Evolutionary conservation across 768 basidiomycete genomes (phyloP), one percentile per base, ranked within the genome.

Genomic region (Agrocybe praecox): DNA sequence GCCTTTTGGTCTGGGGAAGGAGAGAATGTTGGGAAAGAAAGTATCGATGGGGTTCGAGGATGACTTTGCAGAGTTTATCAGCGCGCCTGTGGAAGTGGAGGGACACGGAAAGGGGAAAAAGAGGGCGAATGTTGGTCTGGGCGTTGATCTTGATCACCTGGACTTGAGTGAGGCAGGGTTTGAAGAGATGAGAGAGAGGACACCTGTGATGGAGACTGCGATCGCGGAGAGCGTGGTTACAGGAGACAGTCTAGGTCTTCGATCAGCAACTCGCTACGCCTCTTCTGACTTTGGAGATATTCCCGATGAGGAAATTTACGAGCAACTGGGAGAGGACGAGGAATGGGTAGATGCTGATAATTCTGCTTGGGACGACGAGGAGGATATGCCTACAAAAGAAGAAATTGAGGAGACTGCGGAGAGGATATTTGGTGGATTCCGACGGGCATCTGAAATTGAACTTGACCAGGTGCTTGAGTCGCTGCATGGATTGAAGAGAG

Each of bases 11-110:
- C 21, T 52, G 2, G 54, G 12, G 7, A 52, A 48, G 3, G 45
- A 17, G n/a, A 40, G 36, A 14, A 29, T 29, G 26, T 17, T 42
- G 22, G 56, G 62, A 10, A 36, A 52, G 34, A 59, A 65, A 34
- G 55, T 66, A n/a, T 66, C 69, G 12, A 53, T 70, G 49, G 77
- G 77, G 2, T 84, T 94, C 62, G 92, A 93, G 52, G 92, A 94
- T 64, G 89, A 94, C 68, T 94, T 94, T 65, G 80, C 85, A 2
- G 85, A 83, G 24, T 90, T 90, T 59, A 80, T 91, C 17, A 86
- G 87, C 29, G 88, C 87, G n/a, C 82, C 73, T 14, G 18, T 43
- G 3, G 46, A 23, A 14, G 47, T 40, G 12, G 36, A 14, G n/a
- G 36, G n/a, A 8, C 33, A 34, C 51, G 49, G 58, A 52, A 43